These are phyloP conservation scores for Annona squamosa DNA, from an alignment of 164 flowering plant genomes.

Conservation along the genomic window DNA sequence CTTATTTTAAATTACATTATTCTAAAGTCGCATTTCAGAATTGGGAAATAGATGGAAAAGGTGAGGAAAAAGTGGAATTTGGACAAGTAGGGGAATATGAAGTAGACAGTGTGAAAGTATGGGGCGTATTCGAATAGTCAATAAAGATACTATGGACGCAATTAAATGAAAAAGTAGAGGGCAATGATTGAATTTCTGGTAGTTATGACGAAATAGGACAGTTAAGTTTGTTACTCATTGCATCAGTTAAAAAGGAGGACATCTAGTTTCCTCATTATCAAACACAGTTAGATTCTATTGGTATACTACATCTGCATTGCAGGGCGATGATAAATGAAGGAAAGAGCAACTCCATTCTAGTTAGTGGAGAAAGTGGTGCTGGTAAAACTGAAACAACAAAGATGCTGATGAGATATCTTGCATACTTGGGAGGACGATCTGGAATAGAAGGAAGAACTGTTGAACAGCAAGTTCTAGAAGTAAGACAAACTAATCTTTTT, in stretches of 20 bases:
- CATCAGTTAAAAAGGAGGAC: too few relatives aligned
- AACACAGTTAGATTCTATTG: neutral
- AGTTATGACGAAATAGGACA: neutral
- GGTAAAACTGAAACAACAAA: conserved; percentile 99
- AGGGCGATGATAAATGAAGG: conserved; percentile 99
- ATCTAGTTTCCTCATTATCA: neutral
- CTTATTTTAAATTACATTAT: too few relatives aligned
- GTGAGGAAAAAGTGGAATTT: too few relatives aligned
- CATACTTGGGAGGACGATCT: conserved; percentile 86
- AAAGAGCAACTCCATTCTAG: conserved; percentile 94
- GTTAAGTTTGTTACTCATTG: neutral
- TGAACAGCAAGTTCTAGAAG: conserved; percentile 99
- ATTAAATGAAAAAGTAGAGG: too few relatives aligned
- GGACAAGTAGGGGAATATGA: too few relatives aligned
- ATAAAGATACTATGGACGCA: too few relatives aligned
- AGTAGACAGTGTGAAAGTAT: too few relatives aligned
- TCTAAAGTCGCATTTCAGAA: too few relatives aligned
- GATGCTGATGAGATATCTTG: conserved; percentile 99
- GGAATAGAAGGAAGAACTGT: conserved; percentile 95
- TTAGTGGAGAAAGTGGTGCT: conserved; percentile 99
- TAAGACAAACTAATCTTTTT: conserved; percentile 29
- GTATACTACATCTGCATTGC: conserved; percentile 10
- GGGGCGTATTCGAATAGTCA: too few relatives aligned
- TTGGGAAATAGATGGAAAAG: too few relatives aligned
- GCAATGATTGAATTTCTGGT: too few relatives aligned